Conservation (phyloP, 768 basidiomycete genomes). For the Saitozyma sp. region DNA sequence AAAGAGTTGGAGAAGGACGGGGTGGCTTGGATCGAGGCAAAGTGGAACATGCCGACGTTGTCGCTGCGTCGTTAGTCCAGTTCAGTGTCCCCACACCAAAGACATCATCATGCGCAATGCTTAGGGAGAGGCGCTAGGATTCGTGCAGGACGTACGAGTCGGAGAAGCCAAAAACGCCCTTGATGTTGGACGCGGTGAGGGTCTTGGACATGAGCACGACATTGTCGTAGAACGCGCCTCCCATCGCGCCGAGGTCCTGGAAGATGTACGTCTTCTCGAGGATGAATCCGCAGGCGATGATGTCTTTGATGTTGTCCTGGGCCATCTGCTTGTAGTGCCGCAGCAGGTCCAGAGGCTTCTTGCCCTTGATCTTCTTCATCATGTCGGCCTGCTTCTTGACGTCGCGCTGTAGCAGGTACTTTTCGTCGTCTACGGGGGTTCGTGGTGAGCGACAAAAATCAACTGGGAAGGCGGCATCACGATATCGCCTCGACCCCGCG, state of each 20-base stretch:
- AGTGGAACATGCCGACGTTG: constrained; percentile 97
- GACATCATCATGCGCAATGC: neutral
- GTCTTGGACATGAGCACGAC: constrained; percentile 88
- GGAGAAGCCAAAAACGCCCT: constrained; percentile 92
- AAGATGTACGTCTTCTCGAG: constrained; percentile 94
- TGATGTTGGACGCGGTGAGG: constrained; percentile 89
- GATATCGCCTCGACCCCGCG: too few relatives aligned
- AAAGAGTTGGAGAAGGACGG: constrained; percentile 98
- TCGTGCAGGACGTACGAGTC: constrained; percentile 66
- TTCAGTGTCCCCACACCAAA: too few relatives aligned
- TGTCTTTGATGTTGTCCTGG: constrained; percentile 84
- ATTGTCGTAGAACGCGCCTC: constrained; percentile 88
- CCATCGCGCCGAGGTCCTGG: constrained; percentile 84
- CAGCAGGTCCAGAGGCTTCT: constrained; percentile 60
- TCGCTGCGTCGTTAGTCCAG: constrained; percentile 60
- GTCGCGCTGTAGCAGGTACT: constrained; percentile 93
- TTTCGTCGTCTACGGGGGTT: constrained; percentile 78
- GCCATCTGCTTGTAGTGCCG: constrained; percentile 77
- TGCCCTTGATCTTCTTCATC: constrained; percentile 42
- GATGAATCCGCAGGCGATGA: constrained; percentile 94
- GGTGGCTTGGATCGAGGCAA: constrained; percentile 90
- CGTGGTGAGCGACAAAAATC: too few relatives aligned
- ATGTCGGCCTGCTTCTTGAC: constrained; percentile 45
- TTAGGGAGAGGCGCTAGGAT: neutral
- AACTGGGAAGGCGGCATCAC: too few relatives aligned